These are phyloP conservation scores for Taphrina pruni DNA, from an alignment of 1,139 yeast species.

Conservation along the genomic window DNA sequence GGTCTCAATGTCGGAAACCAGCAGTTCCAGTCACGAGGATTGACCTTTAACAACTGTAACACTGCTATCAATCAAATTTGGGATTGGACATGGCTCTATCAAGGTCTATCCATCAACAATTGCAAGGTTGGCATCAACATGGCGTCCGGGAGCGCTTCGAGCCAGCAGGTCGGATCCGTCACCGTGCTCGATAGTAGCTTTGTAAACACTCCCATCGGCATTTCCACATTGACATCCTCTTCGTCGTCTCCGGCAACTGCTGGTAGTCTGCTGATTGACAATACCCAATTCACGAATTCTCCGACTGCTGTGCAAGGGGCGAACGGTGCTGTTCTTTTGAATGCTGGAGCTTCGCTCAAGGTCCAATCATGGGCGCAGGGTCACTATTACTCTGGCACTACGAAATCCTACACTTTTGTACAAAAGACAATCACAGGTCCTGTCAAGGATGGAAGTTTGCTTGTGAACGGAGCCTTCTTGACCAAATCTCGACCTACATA, in stretches of 20 bases:
- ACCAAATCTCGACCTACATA: slow-evolving; percentile 39
- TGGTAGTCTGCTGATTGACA: slow-evolving; percentile 25
- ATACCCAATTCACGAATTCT: slow-evolving; percentile 25
- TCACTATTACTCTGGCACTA: slow-evolving; percentile 15
- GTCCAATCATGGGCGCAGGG: slow-evolving; percentile 25
- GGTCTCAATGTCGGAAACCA: slow-evolving; percentile 44
- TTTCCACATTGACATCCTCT: slow-evolving; percentile 10
- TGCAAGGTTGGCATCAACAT: slow-evolving; percentile 39
- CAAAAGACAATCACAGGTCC: slow-evolving; percentile 21
- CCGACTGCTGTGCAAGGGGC: slow-evolving; percentile 19
- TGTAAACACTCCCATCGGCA: slow-evolving; percentile 29
- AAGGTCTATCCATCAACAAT: slow-evolving; percentile 38
- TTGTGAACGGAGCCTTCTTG: slow-evolving; percentile 21
- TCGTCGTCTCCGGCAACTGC: slow-evolving; percentile 22
- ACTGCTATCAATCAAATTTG: slow-evolving; percentile 40
- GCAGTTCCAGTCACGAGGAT: slow-evolving; percentile 42
- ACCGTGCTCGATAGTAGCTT: slow-evolving; percentile 21
- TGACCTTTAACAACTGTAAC: slow-evolving; percentile 37
- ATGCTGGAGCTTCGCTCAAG: slow-evolving; percentile 17
- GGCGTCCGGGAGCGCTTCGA: slow-evolving; percentile 1
- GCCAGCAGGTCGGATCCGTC: slow-evolving; percentile 12
- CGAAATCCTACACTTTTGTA: neutral
- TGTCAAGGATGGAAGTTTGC: slow-evolving; percentile 23
- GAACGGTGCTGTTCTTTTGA: slow-evolving; percentile 12
- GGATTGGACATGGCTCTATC: slow-evolving; percentile 42